These are phyloP conservation scores for Erigeron philadelphicus DNA, from an alignment of 140 eudicot species.

Conservation along the genomic window DNA sequence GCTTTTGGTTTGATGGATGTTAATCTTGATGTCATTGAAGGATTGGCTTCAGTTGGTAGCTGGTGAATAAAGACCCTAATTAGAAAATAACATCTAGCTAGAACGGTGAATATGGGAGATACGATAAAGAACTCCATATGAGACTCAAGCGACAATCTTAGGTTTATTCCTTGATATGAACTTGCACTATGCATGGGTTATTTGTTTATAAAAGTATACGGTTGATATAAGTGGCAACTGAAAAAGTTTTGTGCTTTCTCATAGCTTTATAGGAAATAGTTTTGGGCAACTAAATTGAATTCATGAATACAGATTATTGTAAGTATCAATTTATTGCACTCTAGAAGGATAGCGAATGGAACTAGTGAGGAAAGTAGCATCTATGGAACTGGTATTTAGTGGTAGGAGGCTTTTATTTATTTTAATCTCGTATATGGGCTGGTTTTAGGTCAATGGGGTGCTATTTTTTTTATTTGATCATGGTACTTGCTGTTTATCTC, in stretches of 20 bases:
- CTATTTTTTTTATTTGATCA: neutral
- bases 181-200: neutral
- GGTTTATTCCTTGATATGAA: neutral
- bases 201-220: slow-evolving; percentile 2
- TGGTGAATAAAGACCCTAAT: neutral
- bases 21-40: neutral
- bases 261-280: neutral
- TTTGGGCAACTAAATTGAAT: neutral
- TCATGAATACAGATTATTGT: neutral
- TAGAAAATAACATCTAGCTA: neutral
- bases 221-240: neutral
- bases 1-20: neutral
- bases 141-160: neutral
- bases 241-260: neutral
- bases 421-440: no score
- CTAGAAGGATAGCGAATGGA: neutral
- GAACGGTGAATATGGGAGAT: neutral
- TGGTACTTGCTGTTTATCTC: neutral
- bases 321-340: neutral
- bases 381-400: slow-evolving; percentile 1
- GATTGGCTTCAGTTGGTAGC: neutral
- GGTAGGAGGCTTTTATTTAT: neutral
- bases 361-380: neutral
- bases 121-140: slow-evolving; percentile 10
- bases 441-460: neutral